Conservation (phyloP, 331 rosid genomes). For the Cydonia oblonga region DNA sequence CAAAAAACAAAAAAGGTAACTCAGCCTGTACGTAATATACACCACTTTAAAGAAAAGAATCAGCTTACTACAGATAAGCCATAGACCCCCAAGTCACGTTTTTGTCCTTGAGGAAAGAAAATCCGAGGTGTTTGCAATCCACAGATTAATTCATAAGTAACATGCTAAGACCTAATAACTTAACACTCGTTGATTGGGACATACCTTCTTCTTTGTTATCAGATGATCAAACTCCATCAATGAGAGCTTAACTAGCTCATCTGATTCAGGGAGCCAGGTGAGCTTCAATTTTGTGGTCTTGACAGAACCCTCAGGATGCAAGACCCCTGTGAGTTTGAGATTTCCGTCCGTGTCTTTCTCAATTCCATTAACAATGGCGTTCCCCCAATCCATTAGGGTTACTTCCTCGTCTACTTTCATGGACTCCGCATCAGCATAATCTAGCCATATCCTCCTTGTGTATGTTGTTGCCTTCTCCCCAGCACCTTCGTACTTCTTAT, state of each 20-base stretch:
- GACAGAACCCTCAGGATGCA: constrained; percentile 93
- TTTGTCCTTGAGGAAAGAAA: no score
- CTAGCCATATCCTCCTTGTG: constrained; percentile 63
- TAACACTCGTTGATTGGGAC: neutral
- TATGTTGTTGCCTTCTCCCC: constrained; percentile 76
- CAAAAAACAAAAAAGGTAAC: neutral
- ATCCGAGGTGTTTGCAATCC: neutral
- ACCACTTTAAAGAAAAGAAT: neutral
- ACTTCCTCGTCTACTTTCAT: constrained; percentile 68
- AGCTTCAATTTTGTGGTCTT: constrained; percentile 87
- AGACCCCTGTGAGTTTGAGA: constrained; percentile 59
- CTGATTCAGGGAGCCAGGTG: constrained; percentile 80
- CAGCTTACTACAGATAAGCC: no score
- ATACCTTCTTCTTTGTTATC: constrained; percentile 92
- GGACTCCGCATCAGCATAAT: constrained; percentile 58
- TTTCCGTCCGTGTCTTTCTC: constrained; percentile 61
- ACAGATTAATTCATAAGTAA: neutral
- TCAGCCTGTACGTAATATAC: neutral
- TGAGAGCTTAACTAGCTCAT: constrained; percentile 63
- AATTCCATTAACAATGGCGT: constrained; percentile 65
- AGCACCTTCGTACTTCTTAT: constrained; percentile 82
- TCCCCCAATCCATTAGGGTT: constrained; percentile 97
- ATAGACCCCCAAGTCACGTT: no score
- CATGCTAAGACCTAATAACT: neutral
- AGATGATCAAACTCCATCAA: constrained; percentile 77